These are phyloP conservation scores for Coccinonectria pachysandricola DNA, from an alignment of 2,329 filamentous ascomycete genomes.

Conservation along the genomic window DNA sequence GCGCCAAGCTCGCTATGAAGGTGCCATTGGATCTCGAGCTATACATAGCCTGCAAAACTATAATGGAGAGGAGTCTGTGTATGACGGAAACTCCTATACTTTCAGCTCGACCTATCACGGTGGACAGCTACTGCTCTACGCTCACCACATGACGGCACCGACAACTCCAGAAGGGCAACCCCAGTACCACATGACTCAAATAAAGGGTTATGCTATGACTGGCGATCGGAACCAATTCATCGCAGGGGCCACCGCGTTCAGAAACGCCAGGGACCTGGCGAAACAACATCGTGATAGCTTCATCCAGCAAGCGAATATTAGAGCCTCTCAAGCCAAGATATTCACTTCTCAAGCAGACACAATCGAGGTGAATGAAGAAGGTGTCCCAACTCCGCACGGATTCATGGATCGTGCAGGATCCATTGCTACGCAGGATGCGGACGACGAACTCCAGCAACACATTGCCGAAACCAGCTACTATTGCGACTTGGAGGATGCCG, in stretches of 20 bases:
- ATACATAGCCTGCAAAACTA: constrained; percentile 30
- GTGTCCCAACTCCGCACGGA: constrained; percentile 1
- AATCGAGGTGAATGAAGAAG: too few relatives aligned
- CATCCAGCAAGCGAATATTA: constrained; percentile 21
- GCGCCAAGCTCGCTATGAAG: constrained; percentile 27
- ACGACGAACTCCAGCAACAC: constrained; percentile 4
- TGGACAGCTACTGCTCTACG: constrained; percentile 27
- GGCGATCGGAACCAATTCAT: constrained; percentile 19
- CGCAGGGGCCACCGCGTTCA: constrained; percentile 26
- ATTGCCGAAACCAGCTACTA: constrained; percentile 2
- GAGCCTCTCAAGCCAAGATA: too few relatives aligned
- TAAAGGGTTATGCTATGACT: constrained; percentile 21
- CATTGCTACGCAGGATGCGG: constrained; percentile 2
- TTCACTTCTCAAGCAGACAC: too few relatives aligned
- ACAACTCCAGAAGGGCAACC: constrained; percentile 18
- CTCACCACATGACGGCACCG: constrained; percentile 26
- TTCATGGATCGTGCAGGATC: constrained; percentile 1
- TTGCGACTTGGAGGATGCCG: constrained; percentile 1
- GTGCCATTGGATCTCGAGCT: constrained; percentile 25
- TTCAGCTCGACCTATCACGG: constrained; percentile 28
- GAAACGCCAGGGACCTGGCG: constrained; percentile 29
- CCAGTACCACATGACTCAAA: constrained; percentile 32
- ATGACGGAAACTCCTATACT: constrained; percentile 29
- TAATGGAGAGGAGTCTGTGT: constrained; percentile 18
- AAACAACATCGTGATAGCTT: constrained; percentile 25